Base-by-base conservation (phyloP, 108 stramenopile species). In the Pelagomonas calceolata region DNA sequence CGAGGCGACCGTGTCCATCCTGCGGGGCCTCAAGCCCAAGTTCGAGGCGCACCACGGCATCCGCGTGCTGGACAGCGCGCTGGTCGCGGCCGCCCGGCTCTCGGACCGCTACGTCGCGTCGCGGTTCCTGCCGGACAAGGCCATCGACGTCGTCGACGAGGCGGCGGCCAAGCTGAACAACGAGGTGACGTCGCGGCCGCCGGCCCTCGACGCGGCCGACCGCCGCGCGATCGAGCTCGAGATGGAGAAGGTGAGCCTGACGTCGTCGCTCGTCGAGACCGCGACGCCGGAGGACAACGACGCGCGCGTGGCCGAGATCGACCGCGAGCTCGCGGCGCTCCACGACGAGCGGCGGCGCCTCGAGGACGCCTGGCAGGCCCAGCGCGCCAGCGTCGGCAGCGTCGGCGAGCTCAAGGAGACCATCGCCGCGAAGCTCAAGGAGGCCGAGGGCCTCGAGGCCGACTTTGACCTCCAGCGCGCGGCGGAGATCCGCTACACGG, bases 21-120 rank as follows among this genome's bases (percentile, higher is more conserved):
- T 98, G 15, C 90, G 95, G 36, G 97, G 95, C n/a, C 72, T 96
- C 33, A 88, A 90, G 51, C 93, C 92, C 39, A 79, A 87, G 46
- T 98, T 97, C 75, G 95, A 95, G 73, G 87, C 88, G 17, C 95
- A 97, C 75, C 95, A 97, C 72, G 92, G 92, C 30, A 91, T 98
- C 18, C 84, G 92, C 35, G 92, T 97, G 51, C 79, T 84, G 26
- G 95, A 96, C 75, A 84, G 90, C 34, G 87, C 95, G 17, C 85
- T 98, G 30, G 91, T 97, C 18, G 75, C 94, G 4, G 97, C 97
- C 21, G 95, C 95, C 37, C 84, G 94, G 71, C 85, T 98, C 0
- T 82, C 85, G 17, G 88, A 98, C 76, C 82, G 95, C 30, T 98
- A 98, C 85, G 94, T 98, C 66, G 88, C 90, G 15, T 82, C 90